Base-by-base conservation (phyloP, 2,329 filamentous ascomycete species). In the Xylaria sp. region DNA sequence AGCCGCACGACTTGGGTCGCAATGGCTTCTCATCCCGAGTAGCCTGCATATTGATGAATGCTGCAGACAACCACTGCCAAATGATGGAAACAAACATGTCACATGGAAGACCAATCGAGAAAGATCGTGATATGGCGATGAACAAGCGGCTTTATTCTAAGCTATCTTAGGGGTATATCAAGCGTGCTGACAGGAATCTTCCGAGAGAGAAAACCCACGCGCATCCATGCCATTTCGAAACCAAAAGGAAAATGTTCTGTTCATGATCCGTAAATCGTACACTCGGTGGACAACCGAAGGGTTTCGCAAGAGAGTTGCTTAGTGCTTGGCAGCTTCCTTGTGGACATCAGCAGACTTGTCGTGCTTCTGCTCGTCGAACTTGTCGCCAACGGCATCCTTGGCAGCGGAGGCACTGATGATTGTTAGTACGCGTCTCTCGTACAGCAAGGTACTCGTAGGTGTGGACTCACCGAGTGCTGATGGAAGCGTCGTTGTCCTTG, bases 401-500 rank as follows among this genome's bases (percentile, higher is more conserved):
- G 83, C 81, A n/a, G 84, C 84, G 9, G 80, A 79, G 70, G 81
- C 80, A 69, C 84, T 85, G 68, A 47, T 37, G 10, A 5, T 1
- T 60, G 60, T 84, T 78, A 82, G 69, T 53, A 65, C 53, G 3
- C n/a, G n/a, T n/a, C n/a, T 5, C 50, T 55, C n/a, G 13, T 25
- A 16, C 3, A 3, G 0, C 5, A 1, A 3, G 8, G 12, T 16
- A 10, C 1, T 32, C 18, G 21, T 12, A 27, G 10, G 21, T 4
- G 25, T 32, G 3, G 51, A 48, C 83, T 78, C 79, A 86, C 84
- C 89, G 88, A 78, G 86, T 88, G 77, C 81, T 78, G 66, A 89
- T 5, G 73, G 74, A 72, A 70, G 84, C 84, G 77, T 89, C 81
- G 79, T 74, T 79, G 78, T 88, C 87, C 86, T 91, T 91, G 80